Evolutionary conservation across 176 grass and related monocot genomes (phyloP).

Genomic region (Rhynchospora tenuis): DNA sequence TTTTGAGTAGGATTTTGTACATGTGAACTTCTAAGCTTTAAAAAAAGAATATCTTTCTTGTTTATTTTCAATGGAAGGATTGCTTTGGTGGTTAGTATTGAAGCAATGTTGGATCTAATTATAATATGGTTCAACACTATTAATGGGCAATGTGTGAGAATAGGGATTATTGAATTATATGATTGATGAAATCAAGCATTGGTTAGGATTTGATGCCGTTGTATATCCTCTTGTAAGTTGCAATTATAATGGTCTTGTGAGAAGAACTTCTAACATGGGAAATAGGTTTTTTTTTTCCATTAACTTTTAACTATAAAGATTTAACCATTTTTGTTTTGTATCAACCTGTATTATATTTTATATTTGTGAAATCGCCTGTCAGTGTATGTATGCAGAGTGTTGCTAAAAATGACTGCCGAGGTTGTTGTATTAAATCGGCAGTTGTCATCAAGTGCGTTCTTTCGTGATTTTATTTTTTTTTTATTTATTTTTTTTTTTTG

Average conservation of each 20-base stretch:
- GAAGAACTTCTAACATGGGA: background rate
- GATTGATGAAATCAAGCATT: background rate
- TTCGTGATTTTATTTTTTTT: too few relatives aligned
- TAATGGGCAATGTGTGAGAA: background rate
- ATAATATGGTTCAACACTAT: slow-evolving; percentile 2
- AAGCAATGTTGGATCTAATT: background rate
- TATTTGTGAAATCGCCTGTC: background rate
- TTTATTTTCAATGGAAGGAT: slow-evolving; percentile 12
- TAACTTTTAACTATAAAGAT: background rate
- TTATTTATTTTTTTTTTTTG: too few relatives aligned
- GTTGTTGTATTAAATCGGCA: too few relatives aligned
- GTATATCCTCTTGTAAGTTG: background rate
- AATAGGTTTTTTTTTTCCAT: background rate
- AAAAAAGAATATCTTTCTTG: background rate
- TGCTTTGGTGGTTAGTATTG: background rate
- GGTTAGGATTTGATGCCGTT: background rate
- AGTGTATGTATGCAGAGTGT: background rate
- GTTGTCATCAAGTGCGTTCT: too few relatives aligned
- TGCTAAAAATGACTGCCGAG: too few relatives aligned
- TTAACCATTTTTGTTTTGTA: background rate
- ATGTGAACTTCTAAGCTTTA: background rate
- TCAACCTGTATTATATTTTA: background rate
- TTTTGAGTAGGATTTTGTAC: slow-evolving; percentile 42
- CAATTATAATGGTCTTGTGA: background rate
- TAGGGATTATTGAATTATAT: background rate